These are phyloP conservation scores for Blastocladiella britannica DNA, from an alignment of 192 early-diverging fungal genomes.

Conservation along the genomic window DNA sequence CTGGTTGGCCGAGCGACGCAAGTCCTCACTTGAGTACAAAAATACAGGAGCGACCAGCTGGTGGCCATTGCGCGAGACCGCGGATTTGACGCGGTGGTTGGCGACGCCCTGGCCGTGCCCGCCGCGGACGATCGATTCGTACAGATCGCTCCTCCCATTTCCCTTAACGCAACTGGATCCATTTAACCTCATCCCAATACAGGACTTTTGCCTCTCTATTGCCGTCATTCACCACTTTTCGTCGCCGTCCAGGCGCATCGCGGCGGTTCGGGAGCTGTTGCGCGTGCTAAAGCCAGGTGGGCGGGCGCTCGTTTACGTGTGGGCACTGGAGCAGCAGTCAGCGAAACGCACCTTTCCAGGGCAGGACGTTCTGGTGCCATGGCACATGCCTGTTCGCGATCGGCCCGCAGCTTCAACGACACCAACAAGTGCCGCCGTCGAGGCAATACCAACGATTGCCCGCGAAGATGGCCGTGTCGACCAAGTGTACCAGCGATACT, in stretches of 20 bases:
- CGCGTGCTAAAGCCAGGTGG: slow-evolving; percentile 52
- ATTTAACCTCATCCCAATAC: neutral
- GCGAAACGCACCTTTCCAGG: slow-evolving; percentile 54
- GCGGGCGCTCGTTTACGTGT: slow-evolving; percentile 67
- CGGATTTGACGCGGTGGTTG: slow-evolving; percentile 60
- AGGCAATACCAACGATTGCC: slow-evolving; percentile 24
- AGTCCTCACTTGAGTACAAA: neutral
- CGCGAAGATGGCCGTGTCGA: slow-evolving; percentile 2
- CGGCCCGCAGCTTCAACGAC: slow-evolving; percentile 12
- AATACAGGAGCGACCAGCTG: slow-evolving; percentile 44
- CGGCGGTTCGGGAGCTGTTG: slow-evolving; percentile 56
- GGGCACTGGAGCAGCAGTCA: slow-evolving; percentile 80
- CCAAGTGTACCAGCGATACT: slow-evolving; percentile 39
- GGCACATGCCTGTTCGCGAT: slow-evolving; percentile 49
- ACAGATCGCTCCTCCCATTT: slow-evolving; percentile 6
- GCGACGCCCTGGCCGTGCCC: slow-evolving; percentile 57
- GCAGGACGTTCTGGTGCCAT: slow-evolving; percentile 89
- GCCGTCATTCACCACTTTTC: slow-evolving; percentile 92
- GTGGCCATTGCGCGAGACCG: slow-evolving; percentile 50
- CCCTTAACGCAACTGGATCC: too few relatives aligned
- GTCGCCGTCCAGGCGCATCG: slow-evolving; percentile 41
- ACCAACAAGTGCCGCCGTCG: slow-evolving; percentile 9
- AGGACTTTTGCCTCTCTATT: slow-evolving; percentile 90
- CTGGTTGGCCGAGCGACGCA: neutral
- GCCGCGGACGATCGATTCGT: slow-evolving; percentile 51